Evolutionary conservation across 2,329 filamentous ascomycete species (phyloP), one percentile per base, ranked within the genome.

Genomic region (Fusarium nematophilum): DNA sequence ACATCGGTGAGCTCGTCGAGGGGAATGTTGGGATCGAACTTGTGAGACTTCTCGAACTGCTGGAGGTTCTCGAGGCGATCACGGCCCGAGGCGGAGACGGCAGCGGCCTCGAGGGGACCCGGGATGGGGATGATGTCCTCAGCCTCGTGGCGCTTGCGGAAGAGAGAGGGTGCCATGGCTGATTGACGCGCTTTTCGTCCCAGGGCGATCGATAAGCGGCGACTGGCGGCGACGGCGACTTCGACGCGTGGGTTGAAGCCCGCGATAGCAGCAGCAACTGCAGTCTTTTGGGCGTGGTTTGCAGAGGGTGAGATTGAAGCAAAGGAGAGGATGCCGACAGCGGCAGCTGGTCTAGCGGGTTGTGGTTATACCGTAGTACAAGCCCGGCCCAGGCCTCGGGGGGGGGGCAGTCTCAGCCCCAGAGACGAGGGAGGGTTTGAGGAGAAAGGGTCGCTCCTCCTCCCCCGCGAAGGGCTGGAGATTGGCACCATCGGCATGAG

Each of bases 1-100:
- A 89, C 79, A 71, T 86, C 83, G 57, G 85, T 83, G 45, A 85
- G 75, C 40, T 88, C 80, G 58, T 87, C 84, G 56, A 87, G 77
- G n/a, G 86, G 84, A 62, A 90, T 72, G 67, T 90, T 89, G 31
- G 86, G 86, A 59, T 90, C 87, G 73, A 86, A 83, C 62, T 83
- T 81, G 72, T 89, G 86, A 57, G 83, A 79, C 66, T 82, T 81
- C 67, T 86, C 83, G 68, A 88, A 83, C 50, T 83, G 78, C 67
- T 80, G 81, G 50, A 89, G 78, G 56, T 79, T 75, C 57, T 75
- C 75, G 51, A 82, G 72, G 37, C 75, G 73, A 48, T 81, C 75
- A 59, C 79, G 66, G 46, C 77, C 75, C 15, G 76, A 76, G 33
- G 74, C 70, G 49, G 76, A 74, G 42, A 74, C 73, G 31, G 73